Base-by-base conservation (phyloP, 2,329 filamentous ascomycete species). In the Drechslera avenae region DNA sequence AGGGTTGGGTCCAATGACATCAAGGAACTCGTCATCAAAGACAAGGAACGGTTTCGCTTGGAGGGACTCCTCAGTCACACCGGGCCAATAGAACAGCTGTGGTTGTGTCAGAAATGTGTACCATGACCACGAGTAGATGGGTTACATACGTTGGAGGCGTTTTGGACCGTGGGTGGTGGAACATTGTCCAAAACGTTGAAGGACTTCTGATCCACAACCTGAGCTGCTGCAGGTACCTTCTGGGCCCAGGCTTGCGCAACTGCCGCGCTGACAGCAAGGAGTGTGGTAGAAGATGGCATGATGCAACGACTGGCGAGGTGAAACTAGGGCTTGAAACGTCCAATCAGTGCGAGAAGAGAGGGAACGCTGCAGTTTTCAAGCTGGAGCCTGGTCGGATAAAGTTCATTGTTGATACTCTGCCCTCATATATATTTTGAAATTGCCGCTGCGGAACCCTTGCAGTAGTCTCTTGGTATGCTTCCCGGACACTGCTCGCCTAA, bases 1-100 rank as follows among this genome's bases (percentile, higher is more conserved):
- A 5, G 62, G 62, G 30, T 60, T 50, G 6, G 50, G 41, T 34
- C 62, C 62, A 48, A 64, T 64, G 14, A 64, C 62, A 42, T 64
- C 58, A 35, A 57, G 62, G 19, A 64, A 64, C 28, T 64, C 62
- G 12, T 62, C 53, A n/a, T 64, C 62, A 40, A 62, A 64, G 43
- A 64, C 57, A 52, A 63, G 62, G 46, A 64, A 64, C 14, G 62
- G 62, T 46, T 64, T 63, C 8, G 54, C 62, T 5, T 36, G 30
- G 14, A 64, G 45, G 9, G 60, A 63, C 43, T 64, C 56, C 14
- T 43, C 47, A 17, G 62, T 64, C 8, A 59, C 52, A 8, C 62
- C 55, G 16, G 62, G 56, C 58, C 60, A 63, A n/a, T 59, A 33
- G 19, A 64, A 64, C 4, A 57, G 13, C 62, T 64, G 21, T 5